Conservation (phyloP, 2,329 filamentous ascomycete species). For the Aspergillus vadensis region DNA sequence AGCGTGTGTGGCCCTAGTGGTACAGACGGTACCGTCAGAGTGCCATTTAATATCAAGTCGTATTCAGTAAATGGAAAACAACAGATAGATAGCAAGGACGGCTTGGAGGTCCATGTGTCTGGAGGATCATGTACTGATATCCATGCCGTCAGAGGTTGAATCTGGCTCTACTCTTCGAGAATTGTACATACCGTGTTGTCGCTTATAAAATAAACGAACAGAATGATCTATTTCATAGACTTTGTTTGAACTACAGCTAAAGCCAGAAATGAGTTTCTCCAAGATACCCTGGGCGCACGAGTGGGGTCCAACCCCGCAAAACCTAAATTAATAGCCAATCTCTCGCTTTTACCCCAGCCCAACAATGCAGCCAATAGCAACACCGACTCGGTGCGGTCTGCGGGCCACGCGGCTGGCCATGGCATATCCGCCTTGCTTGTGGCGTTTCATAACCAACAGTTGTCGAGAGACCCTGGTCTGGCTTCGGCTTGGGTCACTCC, state of each 20-base stretch:
- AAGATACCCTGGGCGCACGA: neutral
- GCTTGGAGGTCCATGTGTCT: neutral
- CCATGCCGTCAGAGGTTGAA: neutral
- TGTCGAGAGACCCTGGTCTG: neutral
- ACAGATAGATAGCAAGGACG: neutral
- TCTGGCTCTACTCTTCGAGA: too few relatives aligned
- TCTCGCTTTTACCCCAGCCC: neutral
- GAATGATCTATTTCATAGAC: too few relatives aligned
- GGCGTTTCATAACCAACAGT: neutral
- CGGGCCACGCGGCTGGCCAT: neutral
- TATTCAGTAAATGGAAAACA: neutral
- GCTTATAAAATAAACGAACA: too few relatives aligned
- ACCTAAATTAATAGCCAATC: neutral
- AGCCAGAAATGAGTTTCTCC: too few relatives aligned
- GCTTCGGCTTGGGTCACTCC: neutral
- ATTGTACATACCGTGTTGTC: neutral
- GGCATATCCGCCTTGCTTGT: neutral
- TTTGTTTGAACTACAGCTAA: too few relatives aligned
- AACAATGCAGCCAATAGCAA: neutral
- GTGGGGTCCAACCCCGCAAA: neutral
- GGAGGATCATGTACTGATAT: neutral
- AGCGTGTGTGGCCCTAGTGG: neutral
- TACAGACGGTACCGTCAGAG: neutral
- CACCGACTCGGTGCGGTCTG: neutral
- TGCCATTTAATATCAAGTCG: neutral